phyloP scores from a whole-genome alignment of 768 basidiomycete species.

The Lepiota brunneoincarnata region DNA sequence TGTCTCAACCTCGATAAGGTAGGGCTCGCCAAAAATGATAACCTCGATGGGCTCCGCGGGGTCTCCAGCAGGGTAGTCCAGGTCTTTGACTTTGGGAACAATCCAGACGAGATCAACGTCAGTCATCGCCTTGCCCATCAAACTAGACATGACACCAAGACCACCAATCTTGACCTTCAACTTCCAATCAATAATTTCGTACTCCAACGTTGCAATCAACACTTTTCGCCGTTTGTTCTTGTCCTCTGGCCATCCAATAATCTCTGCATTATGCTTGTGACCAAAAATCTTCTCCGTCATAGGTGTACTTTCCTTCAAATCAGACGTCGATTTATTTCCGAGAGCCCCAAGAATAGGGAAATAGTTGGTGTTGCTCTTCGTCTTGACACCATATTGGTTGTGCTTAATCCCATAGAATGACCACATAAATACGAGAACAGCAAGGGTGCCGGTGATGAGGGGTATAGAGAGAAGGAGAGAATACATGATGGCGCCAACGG shows the following conservation, averaged over 20 bases:
- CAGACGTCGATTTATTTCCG: conserved; percentile 64
- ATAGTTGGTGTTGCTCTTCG: conserved; percentile 71
- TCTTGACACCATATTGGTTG: conserved; percentile 87
- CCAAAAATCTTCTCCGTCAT: conserved; percentile 75
- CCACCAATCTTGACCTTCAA: conserved; percentile 98
- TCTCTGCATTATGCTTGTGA: conserved; percentile 58
- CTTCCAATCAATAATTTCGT: conserved; percentile 97
- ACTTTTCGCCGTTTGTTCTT: conserved; percentile 89
- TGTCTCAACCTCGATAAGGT: conserved; percentile 93
- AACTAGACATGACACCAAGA: conserved; percentile 94
- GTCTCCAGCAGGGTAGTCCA: conserved; percentile 90
- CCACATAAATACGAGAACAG: conserved; percentile 90
- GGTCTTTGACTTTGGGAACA: conserved; percentile 89
- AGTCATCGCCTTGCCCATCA: conserved; percentile 98
- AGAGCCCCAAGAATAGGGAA: conserved; percentile 81
- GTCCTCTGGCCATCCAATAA: conserved; percentile 97
- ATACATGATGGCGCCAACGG: conserved; percentile 85
- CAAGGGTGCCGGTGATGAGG: conserved; percentile 78
- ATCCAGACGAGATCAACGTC: conserved; percentile 96
- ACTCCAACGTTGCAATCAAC: conserved; percentile 89
- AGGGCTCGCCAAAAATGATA: conserved; percentile 93
- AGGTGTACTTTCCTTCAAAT: conserved; percentile 61
- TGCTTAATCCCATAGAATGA: conserved; percentile 95
- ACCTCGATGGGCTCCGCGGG: conserved; percentile 94
- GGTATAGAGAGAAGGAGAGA: conserved; percentile 81